These are phyloP conservation scores for Aquilaria malaccensis DNA, from an alignment of 345 rosid species.

Conservation along the genomic window DNA sequence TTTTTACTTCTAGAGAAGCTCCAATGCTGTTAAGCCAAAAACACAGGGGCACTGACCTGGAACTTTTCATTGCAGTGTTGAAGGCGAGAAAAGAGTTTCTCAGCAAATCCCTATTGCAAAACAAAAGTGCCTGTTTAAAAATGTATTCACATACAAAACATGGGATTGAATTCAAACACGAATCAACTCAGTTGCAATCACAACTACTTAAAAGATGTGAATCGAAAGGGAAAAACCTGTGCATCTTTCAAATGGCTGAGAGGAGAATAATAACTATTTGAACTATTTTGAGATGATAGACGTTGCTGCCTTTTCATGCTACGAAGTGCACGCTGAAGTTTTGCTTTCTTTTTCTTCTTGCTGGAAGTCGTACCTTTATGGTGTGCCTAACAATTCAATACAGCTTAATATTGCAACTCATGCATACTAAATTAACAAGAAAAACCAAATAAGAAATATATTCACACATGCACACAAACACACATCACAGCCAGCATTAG, in stretches of 20 bases:
- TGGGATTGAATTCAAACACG: too few relatives aligned
- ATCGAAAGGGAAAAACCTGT: slow-evolving; percentile 43
- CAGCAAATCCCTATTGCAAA: slow-evolving; percentile 67
- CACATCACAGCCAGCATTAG: neutral
- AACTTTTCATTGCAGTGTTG: slow-evolving; percentile 80
- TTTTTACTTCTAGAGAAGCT: too few relatives aligned
- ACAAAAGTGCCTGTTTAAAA: too few relatives aligned
- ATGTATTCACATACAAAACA: too few relatives aligned
- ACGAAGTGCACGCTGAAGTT: slow-evolving; percentile 68
- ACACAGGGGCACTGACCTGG: slow-evolving; percentile 46
- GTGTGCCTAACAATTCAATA: slow-evolving; percentile 44
- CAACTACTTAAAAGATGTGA: too few relatives aligned
- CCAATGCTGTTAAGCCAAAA: neutral
- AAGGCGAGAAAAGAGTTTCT: slow-evolving; percentile 79
- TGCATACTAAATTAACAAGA: neutral
- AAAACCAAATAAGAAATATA: neutral
- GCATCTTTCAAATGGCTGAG: slow-evolving; percentile 80
- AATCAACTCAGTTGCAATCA: too few relatives aligned
- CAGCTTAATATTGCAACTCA: slow-evolving; percentile 5
- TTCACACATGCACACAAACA: neutral
- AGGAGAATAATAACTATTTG: slow-evolving; percentile 63
- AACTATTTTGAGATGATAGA: slow-evolving; percentile 39
- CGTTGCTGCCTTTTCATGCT: slow-evolving; percentile 85
- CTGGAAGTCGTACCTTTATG: slow-evolving; percentile 79
- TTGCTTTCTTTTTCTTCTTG: slow-evolving; percentile 97